These are phyloP conservation scores for Hanseniaspora vineae DNA, from an alignment of 805 yeast species.

Conservation along the genomic window DNA sequence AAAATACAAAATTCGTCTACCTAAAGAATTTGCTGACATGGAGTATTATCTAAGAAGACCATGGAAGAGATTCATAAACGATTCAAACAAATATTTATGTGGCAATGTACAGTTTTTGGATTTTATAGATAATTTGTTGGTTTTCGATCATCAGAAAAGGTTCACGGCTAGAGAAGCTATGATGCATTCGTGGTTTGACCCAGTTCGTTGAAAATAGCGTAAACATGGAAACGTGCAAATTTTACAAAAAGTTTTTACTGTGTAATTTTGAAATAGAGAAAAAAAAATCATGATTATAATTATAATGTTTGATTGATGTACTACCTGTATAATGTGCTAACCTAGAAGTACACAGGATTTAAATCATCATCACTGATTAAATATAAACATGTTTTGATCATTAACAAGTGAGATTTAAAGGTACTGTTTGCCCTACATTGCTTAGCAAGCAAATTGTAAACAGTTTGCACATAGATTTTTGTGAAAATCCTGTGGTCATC, in stretches of 20 bases:
- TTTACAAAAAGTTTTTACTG: too few relatives aligned
- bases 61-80: conserved; percentile 71
- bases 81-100: conserved; percentile 49
- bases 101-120: conserved; percentile 65
- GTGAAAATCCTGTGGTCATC: not conserved
- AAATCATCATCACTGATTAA: not conserved
- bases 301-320: too few relatives aligned
- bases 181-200: conserved; percentile 41
- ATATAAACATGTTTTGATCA: not conserved
- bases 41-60: conserved; percentile 66
- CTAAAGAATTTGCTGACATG: conserved; percentile 68
- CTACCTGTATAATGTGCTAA: too few relatives aligned
- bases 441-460: not conserved
- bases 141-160: conserved; percentile 82
- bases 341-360: not conserved
- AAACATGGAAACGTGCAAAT: too few relatives aligned
- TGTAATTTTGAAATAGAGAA: not conserved
- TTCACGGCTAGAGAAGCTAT: conserved; percentile 83
- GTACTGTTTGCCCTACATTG: not conserved
- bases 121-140: conserved; percentile 63
- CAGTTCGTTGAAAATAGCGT: conserved; percentile 6
- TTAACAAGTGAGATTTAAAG: not conserved
- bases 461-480: not conserved
- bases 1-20: conserved; percentile 59
- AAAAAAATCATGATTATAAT: not conserved